Conservation (phyloP, 1,284 basidiomycete species). For the Leccinum griseonigrum region DNA sequence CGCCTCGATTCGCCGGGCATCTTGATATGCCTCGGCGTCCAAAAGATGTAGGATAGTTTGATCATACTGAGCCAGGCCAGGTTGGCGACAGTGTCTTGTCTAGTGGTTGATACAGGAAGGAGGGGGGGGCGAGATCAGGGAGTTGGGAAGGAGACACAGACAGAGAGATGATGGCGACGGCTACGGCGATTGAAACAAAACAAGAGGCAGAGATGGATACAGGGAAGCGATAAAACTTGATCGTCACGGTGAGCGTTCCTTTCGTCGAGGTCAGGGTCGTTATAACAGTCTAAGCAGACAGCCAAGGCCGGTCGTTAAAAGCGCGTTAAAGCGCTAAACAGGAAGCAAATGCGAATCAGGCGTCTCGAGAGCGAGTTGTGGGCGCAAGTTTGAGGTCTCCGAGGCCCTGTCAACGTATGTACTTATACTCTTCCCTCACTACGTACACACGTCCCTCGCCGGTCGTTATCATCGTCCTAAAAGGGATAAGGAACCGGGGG, state of each 20-base stretch:
- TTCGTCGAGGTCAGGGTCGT: not conserved
- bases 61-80: constrained; percentile 15
- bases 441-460: not conserved
- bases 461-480: not conserved
- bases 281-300: not conserved
- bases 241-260: not conserved
- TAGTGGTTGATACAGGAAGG: not conserved
- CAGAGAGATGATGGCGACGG: not conserved
- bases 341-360: not conserved
- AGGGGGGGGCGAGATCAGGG: not conserved
- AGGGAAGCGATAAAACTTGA: not conserved
- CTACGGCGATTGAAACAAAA: not conserved
- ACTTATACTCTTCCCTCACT: not conserved
- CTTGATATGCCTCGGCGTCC: constrained; percentile 31
- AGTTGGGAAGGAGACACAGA: not conserved
- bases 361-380: not conserved
- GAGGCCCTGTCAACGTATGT: not conserved
- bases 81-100: not conserved
- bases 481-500: not conserved
- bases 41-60: constrained; percentile 34
- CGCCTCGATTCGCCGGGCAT: constrained; percentile 28
- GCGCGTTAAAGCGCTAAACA: not conserved
- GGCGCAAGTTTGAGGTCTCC: not conserved
- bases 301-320: not conserved
- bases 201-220: not conserved